Evolutionary conservation across 371 early-diverging fungal species (phyloP).

Genomic region (Amoeboaphelidium protococcarum): DNA sequence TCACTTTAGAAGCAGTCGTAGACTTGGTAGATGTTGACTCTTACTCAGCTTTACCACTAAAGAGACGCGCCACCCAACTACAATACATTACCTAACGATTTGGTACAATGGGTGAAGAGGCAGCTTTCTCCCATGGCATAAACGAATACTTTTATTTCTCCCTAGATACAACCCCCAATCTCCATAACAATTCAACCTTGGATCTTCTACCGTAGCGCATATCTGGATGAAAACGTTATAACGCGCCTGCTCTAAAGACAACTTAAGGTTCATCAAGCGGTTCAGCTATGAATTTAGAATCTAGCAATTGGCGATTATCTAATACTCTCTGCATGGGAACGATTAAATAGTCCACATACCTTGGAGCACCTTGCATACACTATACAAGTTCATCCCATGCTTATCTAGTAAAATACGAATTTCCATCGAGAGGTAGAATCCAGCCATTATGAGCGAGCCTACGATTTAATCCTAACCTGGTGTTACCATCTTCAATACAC

Average conservation of each 20-base stretch:
- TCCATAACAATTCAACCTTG: slow-evolving; percentile 34
- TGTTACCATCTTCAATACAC: slow-evolving; percentile 25
- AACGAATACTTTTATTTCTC: slow-evolving; percentile 29
- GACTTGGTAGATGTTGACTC: slow-evolving; percentile 35
- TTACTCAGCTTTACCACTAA: slow-evolving; percentile 29
- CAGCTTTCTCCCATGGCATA: slow-evolving; percentile 20
- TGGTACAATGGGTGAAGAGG: neutral
- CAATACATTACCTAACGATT: neutral
- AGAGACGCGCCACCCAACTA: neutral
- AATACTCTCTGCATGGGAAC: slow-evolving; percentile 36
- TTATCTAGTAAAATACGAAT: slow-evolving; percentile 27
- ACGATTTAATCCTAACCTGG: too few species aligned
- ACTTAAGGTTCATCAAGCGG: slow-evolving; percentile 39
- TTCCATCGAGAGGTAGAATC: slow-evolving; percentile 43
- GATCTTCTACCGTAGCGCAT: slow-evolving; percentile 43
- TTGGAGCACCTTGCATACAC: slow-evolving; percentile 21
- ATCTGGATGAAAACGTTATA: slow-evolving; percentile 26
- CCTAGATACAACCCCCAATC: slow-evolving; percentile 28
- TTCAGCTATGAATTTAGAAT: slow-evolving; percentile 25
- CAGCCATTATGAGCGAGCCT: too few species aligned
- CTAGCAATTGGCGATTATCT: slow-evolving; percentile 25
- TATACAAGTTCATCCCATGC: slow-evolving; percentile 29
- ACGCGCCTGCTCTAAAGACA: slow-evolving; percentile 29
- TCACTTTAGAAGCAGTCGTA: slow-evolving; percentile 22
- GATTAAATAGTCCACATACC: slow-evolving; percentile 26